These are phyloP conservation scores for Isoetes engelmannii DNA, from an alignment of 83 land plant genomes.

Conservation along the genomic window DNA sequence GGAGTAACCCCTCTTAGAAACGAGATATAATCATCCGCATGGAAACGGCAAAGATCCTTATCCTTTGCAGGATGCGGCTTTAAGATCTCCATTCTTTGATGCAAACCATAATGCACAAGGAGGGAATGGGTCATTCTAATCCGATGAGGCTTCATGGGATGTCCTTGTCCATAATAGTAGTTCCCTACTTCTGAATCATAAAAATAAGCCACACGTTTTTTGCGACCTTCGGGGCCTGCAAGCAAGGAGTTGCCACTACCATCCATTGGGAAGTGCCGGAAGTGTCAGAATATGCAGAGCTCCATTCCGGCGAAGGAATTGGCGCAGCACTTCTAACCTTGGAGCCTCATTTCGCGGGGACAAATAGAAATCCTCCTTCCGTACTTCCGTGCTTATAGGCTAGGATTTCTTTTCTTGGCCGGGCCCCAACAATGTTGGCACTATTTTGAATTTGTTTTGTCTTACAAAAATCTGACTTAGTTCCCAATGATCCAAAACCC, in stretches of 20 bases:
- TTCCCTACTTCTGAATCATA: slow-evolving; percentile 31
- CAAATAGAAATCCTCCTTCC: too few relatives aligned
- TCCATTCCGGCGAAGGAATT: too few relatives aligned
- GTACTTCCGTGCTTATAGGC: too few relatives aligned
- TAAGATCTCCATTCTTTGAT: slow-evolving; percentile 24
- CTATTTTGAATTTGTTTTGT: too few relatives aligned
- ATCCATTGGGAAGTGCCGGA: too few relatives aligned
- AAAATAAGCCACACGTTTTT: slow-evolving; percentile 25
- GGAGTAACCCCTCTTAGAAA: slow-evolving; percentile 23
- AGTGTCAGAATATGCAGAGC: too few relatives aligned
- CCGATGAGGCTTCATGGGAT: slow-evolving; percentile 37
- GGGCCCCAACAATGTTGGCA: too few relatives aligned
- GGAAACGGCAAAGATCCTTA: slow-evolving; percentile 28
- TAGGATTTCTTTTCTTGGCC: too few relatives aligned
- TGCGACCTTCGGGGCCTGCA: slow-evolving; percentile 28
- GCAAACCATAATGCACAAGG: slow-evolving; percentile 27
- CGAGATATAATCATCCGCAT: slow-evolving; percentile 29
- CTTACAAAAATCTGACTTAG: too few relatives aligned
- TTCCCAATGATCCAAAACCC: too few relatives aligned
- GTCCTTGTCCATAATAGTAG: slow-evolving; percentile 29
- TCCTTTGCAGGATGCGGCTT: slow-evolving; percentile 22
- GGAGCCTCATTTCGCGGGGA: too few relatives aligned
- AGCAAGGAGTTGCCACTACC: slow-evolving; percentile 27
- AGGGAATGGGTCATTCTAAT: slow-evolving; percentile 34
- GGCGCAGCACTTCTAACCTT: too few relatives aligned